Conservation (phyloP, 371 early-diverging fungal genomes). For the Rhizopus arrhizus region DNA sequence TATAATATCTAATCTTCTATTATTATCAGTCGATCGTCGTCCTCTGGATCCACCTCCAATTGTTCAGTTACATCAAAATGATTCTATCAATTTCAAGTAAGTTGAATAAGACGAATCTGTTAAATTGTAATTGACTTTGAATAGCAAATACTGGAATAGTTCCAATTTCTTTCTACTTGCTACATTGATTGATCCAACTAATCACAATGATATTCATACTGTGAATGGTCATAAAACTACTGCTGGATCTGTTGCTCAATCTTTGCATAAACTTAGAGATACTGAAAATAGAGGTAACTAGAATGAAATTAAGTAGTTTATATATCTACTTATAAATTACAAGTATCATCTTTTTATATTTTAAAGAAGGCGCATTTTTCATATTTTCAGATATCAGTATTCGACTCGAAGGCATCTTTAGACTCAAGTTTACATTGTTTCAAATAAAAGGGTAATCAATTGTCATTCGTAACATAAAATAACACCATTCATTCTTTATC, state of each 20-base stretch:
- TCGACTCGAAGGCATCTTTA: slow-evolving; percentile 85
- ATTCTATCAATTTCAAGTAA: slow-evolving; percentile 27
- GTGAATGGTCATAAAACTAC: slow-evolving; percentile 43
- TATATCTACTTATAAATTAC: background rate
- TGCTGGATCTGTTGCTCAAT: slow-evolving; percentile 52
- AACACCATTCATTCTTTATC: background rate
- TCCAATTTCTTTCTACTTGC: slow-evolving; percentile 48
- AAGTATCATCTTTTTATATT: background rate
- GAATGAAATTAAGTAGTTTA: background rate
- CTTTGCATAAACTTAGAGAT: slow-evolving; percentile 50
- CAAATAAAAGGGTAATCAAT: slow-evolving; percentile 71
- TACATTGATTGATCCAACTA: slow-evolving; percentile 32
- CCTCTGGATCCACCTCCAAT: slow-evolving; percentile 58
- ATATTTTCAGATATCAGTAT: slow-evolving; percentile 94
- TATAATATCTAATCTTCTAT: slow-evolving; percentile 7
- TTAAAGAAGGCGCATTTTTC: slow-evolving; percentile 87
- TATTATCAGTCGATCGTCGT: slow-evolving; percentile 46
- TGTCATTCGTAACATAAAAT: background rate
- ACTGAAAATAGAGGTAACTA: slow-evolving; percentile 41
- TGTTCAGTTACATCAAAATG: slow-evolving; percentile 36
- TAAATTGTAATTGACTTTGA: slow-evolving; percentile 2
- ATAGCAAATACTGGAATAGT: slow-evolving; percentile 32
- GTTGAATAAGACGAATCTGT: background rate
- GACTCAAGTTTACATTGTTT: slow-evolving; percentile 88
- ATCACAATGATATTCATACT: slow-evolving; percentile 32